phyloP scores from a whole-genome alignment of 129 eudicot genomes.

The Tanacetum coccineum region DNA sequence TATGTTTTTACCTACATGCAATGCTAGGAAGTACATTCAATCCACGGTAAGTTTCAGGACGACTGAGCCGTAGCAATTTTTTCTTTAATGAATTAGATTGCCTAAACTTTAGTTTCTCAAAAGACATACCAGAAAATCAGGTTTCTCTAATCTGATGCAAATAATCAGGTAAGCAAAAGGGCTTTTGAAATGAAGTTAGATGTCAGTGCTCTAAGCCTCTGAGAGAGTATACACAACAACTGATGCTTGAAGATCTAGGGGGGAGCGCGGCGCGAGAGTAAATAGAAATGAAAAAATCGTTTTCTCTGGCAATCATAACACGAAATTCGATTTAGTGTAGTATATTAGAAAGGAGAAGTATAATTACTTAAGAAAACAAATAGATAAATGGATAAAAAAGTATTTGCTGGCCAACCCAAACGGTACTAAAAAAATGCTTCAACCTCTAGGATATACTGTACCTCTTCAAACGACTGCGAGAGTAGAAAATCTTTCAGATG shows the following conservation, averaged over 20 bases:
- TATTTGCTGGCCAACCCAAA: neutral
- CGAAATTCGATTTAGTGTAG: neutral
- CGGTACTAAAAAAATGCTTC: neutral
- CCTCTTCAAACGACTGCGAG: constrained; percentile 50
- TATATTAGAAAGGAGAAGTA: neutral
- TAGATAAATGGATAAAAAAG: neutral
- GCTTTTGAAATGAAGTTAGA: too few species aligned
- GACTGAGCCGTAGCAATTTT: neutral
- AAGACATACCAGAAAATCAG: constrained; percentile 3
- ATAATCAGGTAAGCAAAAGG: too few species aligned
- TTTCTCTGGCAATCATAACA: constrained; percentile 43
- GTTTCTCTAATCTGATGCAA: too few species aligned
- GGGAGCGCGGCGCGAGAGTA: too few species aligned
- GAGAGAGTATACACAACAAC: constrained; percentile 55
- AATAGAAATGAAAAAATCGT: constrained; percentile 92
- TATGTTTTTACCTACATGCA: neutral
- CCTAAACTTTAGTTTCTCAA: neutral
- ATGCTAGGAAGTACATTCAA: neutral
- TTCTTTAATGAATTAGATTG: constrained; percentile 13
- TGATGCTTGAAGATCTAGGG: constrained; percentile 82
- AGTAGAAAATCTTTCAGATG: constrained; percentile 53
- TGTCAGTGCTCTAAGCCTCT: constrained; percentile 38
- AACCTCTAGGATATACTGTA: too few species aligned
- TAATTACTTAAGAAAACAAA: too few species aligned
- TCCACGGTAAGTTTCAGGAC: neutral